Base-by-base conservation (phyloP, 768 basidiomycete genomes). In the Coprinopsis cinerea region DNA sequence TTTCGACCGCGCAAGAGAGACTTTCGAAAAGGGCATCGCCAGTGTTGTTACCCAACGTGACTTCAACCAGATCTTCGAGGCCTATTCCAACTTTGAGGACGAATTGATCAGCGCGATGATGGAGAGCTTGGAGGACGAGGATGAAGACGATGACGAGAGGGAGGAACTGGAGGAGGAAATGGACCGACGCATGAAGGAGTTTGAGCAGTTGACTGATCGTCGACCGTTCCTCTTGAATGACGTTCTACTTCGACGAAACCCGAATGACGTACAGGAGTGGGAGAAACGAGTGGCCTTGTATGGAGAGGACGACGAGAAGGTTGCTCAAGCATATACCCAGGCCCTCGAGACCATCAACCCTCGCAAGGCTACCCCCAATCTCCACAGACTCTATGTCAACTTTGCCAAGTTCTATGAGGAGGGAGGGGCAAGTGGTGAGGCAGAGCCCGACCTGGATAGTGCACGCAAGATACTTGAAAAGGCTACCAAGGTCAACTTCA, bases 241-340 rank as follows among this genome's bases (percentile, higher is more conserved):
- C 59, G 96, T 98, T 11, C 70, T 98, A 14, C 65, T 98, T 28
- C 72, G 96, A 53, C 74, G 96, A 59, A 99, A 99, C 73, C 90
- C 92, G 3, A 90, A 97, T 58, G 96, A 99, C 59, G 96, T 98
- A 1, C 92, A 96, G 57, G 96, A 99, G 64, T 99, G 96, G 96
- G 96, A 98, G 71, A 99, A 99, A 68, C 75, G 95, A 28, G 81
- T 98, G 17, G 94, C 93, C 1, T 67, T 98, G 23, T 95, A 83
- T 79, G 96, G 88, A 2, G 85, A 93, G 47, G 81, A 96, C 56
- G 94, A 99, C 60, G 90, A 88, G 57, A 95, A 93, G 76, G 88
- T 95, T 17, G 91, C 92, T 13, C 88, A 91, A 59, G 98, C 96
- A 1, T 99, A 96, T 66, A 88, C 83, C 22, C 78, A 80, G 59